Base-by-base conservation (phyloP, 2,329 filamentous ascomycete genomes). In the Acephala macrosclerotiorum region DNA sequence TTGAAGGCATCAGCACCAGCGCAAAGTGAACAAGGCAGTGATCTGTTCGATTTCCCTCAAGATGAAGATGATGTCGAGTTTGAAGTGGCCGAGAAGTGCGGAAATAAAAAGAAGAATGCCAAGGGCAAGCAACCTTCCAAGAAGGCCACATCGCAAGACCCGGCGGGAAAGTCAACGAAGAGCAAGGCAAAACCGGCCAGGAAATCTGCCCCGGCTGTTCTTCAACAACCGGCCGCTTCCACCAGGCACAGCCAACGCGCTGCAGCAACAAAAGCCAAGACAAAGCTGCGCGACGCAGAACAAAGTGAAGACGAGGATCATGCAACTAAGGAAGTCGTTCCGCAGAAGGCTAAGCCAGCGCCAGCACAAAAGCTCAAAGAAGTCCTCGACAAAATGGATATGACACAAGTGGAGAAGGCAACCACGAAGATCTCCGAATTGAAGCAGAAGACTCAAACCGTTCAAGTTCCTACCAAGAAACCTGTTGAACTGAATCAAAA, bases 171-270 rank as follows among this genome's bases (percentile, higher is more conserved):
- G 25, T n/a, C 11, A 38, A 12, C 25, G 0, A 22, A n/a, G 16
- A 36, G 12, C 33, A 62, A 59, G 22, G 36, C 55, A 11, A 66
- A 66, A 25, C 5, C 49, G 2, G 25, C 22, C 22, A 61, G 59
- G 55, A 55, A 66, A 35, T 68, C 66, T 26, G 61, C 66, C 51
- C 66, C 61, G 14, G 59, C 58, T 47, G 55, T 33, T 5, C 18
- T 66, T 14, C 8, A 60, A n/a, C 26, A 38, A 7, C 16, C 36
- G 18, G 5, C 29, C 2, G 33, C 49, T 14, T 35, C 51, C 5
- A 42, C 36, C n/a, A 61, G 64, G 42, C 40, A 60, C 11, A 68
- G 66, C 22, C 66, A 62, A 49, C 58, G 66, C 22, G 56, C 59
- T 25, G 64, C 66, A 26, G 66, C 66, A 16, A 40, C 56, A 40